phyloP scores from a whole-genome alignment of 2,329 filamentous ascomycete species.

The Clonostachys sp. region DNA sequence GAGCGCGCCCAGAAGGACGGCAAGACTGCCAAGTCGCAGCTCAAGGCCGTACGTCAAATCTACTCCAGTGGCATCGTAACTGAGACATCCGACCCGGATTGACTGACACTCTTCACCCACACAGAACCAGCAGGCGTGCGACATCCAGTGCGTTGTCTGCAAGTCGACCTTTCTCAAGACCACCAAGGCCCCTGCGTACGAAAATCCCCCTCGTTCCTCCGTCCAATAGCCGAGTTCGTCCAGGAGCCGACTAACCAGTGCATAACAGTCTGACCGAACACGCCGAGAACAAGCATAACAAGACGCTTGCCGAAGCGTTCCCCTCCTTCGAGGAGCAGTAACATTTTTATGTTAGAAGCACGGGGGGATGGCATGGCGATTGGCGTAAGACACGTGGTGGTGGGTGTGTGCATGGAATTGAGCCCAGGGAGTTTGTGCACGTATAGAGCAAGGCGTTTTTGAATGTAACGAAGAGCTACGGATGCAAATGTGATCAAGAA shows the following conservation, averaged over 20 bases:
- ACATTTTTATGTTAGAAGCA: background rate
- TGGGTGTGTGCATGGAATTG: too few species aligned
- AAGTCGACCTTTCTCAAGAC: slow-evolving; percentile 77
- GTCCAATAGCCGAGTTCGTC: background rate
- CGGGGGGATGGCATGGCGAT: background rate
- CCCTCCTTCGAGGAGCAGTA: slow-evolving; percentile 31
- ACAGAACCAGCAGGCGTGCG: slow-evolving; percentile 69
- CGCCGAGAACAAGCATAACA: slow-evolving; percentile 72
- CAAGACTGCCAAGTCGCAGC: slow-evolving; percentile 58
- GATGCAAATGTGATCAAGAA: too few species aligned
- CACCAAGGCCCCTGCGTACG: slow-evolving; percentile 65
- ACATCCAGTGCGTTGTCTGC: slow-evolving; percentile 74
- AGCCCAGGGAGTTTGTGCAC: too few species aligned
- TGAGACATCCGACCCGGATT: background rate
- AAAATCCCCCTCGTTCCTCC: slow-evolving; percentile 7
- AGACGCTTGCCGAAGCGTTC: slow-evolving; percentile 69
- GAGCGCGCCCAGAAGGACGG: slow-evolving; percentile 66
- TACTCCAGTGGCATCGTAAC: background rate
- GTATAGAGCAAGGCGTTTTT: too few species aligned
- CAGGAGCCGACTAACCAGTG: background rate
- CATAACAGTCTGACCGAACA: slow-evolving; percentile 59
- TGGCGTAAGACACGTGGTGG: too few species aligned
- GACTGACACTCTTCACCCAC: background rate
- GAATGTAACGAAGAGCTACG: too few species aligned
- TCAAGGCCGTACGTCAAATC: slow-evolving; percentile 53